Evolutionary conservation across 1,284 basidiomycete genomes (phyloP).

Genomic region (Moniliella sp.): DNA sequence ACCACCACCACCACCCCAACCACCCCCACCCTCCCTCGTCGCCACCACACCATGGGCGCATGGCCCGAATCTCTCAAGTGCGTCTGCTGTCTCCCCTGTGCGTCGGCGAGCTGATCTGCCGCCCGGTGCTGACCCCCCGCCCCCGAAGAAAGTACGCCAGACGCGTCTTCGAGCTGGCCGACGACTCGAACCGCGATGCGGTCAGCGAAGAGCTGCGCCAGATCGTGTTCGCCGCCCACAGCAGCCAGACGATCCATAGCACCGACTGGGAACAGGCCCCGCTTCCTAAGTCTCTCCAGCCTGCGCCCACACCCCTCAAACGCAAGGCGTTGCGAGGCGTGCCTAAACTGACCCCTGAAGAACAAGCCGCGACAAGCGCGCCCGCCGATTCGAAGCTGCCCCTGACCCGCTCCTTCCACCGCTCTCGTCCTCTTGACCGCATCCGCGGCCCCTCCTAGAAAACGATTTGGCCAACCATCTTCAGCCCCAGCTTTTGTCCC

Average conservation of each 20-base stretch:
- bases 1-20: too few relatives aligned
- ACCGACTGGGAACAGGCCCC: constrained; percentile 65
- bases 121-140: too few relatives aligned
- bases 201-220: constrained; percentile 36
- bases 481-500: constrained; percentile 22
- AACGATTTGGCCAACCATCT: constrained; percentile 5
- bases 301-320: constrained; percentile 33
- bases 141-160: constrained; percentile 18
- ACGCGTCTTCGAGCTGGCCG: constrained; percentile 25
- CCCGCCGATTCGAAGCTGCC: background rate
- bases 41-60: too few relatives aligned
- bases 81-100: too few relatives aligned
- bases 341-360: background rate
- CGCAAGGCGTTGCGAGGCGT: background rate
- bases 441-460: background rate
- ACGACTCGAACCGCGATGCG: constrained; percentile 31
- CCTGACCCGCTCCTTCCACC: background rate
- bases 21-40: too few relatives aligned
- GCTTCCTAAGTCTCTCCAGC: constrained; percentile 37
- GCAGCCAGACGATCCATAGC: constrained; percentile 55
- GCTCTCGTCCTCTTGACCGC: background rate
- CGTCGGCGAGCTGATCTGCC: too few relatives aligned
- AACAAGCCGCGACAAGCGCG: background rate
- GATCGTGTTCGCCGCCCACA: constrained; percentile 35
- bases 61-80: too few relatives aligned